Conservation (phyloP, 352 stramenopile genomes). For the Globisporangium recalcitrans region DNA sequence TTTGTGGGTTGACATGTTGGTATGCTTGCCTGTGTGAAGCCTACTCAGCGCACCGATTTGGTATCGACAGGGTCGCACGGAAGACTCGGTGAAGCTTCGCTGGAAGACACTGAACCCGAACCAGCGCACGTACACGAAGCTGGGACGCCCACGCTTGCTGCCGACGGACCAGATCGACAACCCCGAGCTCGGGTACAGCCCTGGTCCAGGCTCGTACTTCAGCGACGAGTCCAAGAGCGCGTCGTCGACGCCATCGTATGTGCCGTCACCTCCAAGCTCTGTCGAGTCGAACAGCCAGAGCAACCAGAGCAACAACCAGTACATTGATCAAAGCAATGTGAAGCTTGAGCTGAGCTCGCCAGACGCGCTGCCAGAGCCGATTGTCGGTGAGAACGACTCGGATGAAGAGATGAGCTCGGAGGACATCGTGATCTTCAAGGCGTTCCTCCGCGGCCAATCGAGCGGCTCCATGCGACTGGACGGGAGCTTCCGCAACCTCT, state of each 20-base stretch:
- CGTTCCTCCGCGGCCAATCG: conserved; percentile 49
- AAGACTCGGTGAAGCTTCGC: conserved; percentile 75
- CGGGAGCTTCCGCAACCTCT: conserved; percentile 21
- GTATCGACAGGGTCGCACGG: conserved; percentile 50
- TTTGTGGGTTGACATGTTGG: not conserved
- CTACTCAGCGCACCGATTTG: no score
- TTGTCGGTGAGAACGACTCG: conserved; percentile 30
- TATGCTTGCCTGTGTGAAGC: no score
- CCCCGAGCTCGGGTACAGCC: conserved; percentile 12
- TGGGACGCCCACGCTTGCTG: conserved; percentile 59
- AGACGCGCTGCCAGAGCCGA: conserved; percentile 30
- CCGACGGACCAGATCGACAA: conserved; percentile 38
- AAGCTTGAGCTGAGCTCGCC: not conserved
- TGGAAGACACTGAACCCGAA: conserved; percentile 85
- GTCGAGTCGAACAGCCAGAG: conserved; percentile 4
- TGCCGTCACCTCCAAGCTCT: conserved; percentile 12
- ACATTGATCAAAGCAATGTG: not conserved
- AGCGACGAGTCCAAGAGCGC: conserved; percentile 1
- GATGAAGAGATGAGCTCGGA: conserved; percentile 54
- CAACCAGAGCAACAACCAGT: conserved; percentile 7
- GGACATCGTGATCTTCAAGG: conserved; percentile 58
- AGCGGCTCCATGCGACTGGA: conserved; percentile 35
- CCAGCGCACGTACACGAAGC: conserved; percentile 67
- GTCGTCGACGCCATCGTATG: not conserved
- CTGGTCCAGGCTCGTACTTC: not conserved